A percentile compares a stretch with the other conserved stretches of the same genome.
These are phyloP conservation scores for Leptographium radiaticola DNA, from an alignment of 2,329 filamentous ascomycete genomes.

Conservation along the genomic window DNA sequence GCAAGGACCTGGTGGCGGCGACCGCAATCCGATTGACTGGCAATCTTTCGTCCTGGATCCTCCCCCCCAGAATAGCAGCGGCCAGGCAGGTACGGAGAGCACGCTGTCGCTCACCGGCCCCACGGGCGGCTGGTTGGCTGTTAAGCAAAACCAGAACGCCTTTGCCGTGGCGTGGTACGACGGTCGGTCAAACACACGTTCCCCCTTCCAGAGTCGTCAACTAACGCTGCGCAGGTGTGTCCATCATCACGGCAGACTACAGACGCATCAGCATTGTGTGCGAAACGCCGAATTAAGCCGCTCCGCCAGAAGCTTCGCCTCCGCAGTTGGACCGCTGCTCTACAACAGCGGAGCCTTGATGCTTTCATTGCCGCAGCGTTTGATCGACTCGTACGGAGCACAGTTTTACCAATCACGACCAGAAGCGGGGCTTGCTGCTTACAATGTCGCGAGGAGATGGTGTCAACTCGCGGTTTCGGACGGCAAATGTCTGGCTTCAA, in stretches of 20 bases:
- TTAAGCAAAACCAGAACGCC: constrained; percentile 14
- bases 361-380: too few species aligned
- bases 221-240: too few species aligned
- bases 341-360: too few species aligned
- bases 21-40: constrained; percentile 18
- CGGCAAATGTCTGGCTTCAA: too few species aligned
- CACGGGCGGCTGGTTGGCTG: constrained; percentile 21
- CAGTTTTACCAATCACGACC: too few species aligned
- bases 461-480: too few species aligned
- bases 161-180: constrained; percentile 25
- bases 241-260: constrained; percentile 14
- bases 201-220: neutral
- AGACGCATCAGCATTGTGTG: constrained; percentile 21
- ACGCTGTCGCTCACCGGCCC: constrained; percentile 9
- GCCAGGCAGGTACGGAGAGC: neutral
- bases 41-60: constrained; percentile 20
- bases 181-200: constrained; percentile 16
- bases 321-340: too few species aligned
- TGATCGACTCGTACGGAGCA: too few species aligned
- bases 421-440: too few species aligned
- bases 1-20: constrained; percentile 12
- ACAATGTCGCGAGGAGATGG: too few species aligned
- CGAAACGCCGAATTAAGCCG: constrained; percentile 9
- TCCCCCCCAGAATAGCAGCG: neutral
- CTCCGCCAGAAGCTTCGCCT: neutral